These are phyloP conservation scores for Sextonia rubra DNA, from an alignment of 164 flowering plant genomes.

Conservation along the genomic window DNA sequence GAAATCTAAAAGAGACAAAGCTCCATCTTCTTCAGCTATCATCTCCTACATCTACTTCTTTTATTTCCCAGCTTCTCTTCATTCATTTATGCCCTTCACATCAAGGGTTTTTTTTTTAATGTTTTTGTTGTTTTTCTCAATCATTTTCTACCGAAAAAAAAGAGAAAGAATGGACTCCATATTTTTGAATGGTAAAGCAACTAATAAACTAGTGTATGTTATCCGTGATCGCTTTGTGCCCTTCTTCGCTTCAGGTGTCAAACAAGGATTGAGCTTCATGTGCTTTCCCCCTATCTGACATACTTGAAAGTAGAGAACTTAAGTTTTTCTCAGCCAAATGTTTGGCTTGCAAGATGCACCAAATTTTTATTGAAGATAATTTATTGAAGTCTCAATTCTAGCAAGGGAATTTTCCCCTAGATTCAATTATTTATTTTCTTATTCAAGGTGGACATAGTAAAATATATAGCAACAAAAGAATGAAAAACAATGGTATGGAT, in stretches of 20 bases:
- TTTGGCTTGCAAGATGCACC: constrained; percentile 32
- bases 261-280: constrained; percentile 69
- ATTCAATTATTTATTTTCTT: too few species aligned
- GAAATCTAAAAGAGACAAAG: too few species aligned
- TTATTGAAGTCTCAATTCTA: too few species aligned
- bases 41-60: too few species aligned
- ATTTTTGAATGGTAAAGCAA: constrained; percentile 66
- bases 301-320: constrained; percentile 17
- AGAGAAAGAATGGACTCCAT: constrained; percentile 51
- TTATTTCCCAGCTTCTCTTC: too few species aligned
- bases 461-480: too few species aligned
- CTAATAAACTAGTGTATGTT: constrained; percentile 76
- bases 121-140: constrained; percentile 66
- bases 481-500: too few species aligned
- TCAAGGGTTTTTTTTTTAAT: too few species aligned
- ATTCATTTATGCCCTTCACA: too few species aligned
- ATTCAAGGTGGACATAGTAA: too few species aligned
- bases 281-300: constrained; percentile 42
- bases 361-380: background rate
- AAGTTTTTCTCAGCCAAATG: constrained; percentile 19
- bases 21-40: too few species aligned
- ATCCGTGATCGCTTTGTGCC: constrained; percentile 84
- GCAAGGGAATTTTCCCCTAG: too few species aligned
- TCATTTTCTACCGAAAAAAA: constrained; percentile 49
- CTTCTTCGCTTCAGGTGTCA: constrained; percentile 54